Evolutionary conservation across 352 stramenopile species (phyloP).

Genomic region (Phytopythium oedochilum): DNA sequence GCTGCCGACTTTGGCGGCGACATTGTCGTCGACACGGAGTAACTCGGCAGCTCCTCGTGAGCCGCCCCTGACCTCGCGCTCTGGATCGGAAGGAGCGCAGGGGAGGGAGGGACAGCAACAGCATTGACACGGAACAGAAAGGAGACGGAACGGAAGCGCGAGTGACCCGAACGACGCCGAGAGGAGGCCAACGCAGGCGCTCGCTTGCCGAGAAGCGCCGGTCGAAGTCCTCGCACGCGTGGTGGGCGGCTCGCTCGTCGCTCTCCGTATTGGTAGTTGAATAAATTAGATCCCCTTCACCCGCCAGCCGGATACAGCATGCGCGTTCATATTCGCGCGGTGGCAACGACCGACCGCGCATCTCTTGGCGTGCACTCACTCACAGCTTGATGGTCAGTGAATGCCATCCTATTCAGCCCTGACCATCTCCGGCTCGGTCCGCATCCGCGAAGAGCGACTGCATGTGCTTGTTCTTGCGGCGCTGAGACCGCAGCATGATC

Average conservation of each 20-base stretch:
- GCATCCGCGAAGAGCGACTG: slow-evolving; percentile 70
- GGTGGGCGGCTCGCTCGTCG: neutral
- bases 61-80: neutral
- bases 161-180: neutral
- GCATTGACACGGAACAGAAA: neutral
- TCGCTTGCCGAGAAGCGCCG: neutral
- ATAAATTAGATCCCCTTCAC: slow-evolving; percentile 26
- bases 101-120: neutral
- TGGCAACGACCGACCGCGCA: neutral
- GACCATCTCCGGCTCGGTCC: slow-evolving; percentile 10
- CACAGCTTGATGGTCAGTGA: neutral
- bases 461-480: slow-evolving; percentile 70
- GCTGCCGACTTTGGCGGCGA: slow-evolving; percentile 38
- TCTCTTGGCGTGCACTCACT: neutral
- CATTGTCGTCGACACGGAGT: slow-evolving; percentile 36
- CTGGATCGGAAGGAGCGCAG: neutral
- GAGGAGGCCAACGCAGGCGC: neutral
- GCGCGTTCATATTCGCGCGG: neutral
- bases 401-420: neutral
- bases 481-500: slow-evolving; percentile 58
- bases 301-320: neutral
- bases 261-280: slow-evolving; percentile 18
- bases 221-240: neutral
- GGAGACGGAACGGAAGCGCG: slow-evolving; percentile 6
- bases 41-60: slow-evolving; percentile 7